Evolutionary conservation across 495 filamentous ascomycete genomes (phyloP).

Genomic region (Penicillium salamii): DNA sequence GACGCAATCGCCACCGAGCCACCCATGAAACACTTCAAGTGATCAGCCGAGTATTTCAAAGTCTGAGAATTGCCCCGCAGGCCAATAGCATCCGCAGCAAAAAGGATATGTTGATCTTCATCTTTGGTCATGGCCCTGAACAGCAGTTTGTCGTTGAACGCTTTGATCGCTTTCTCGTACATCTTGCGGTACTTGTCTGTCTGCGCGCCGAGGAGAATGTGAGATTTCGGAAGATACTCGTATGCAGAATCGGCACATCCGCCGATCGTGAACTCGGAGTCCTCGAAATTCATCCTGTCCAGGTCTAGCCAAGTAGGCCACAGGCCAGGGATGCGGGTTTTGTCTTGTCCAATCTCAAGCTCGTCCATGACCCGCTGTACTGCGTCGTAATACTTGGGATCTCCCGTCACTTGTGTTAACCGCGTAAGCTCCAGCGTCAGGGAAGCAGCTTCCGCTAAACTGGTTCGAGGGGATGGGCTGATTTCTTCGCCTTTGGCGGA

Average conservation of each 20-base stretch:
- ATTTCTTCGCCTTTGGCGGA: constrained; percentile 40
- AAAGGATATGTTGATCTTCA: constrained; percentile 66
- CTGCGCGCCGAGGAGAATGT: constrained; percentile 73
- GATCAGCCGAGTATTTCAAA: constrained; percentile 47
- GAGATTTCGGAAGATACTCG: constrained; percentile 91
- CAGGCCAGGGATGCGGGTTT: constrained; percentile 71
- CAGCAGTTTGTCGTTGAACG: constrained; percentile 73
- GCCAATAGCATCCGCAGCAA: constrained; percentile 56
- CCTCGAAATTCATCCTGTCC: constrained; percentile 38
- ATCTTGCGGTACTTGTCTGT: constrained; percentile 74
- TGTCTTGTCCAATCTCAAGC: constrained; percentile 68
- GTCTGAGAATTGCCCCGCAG: constrained; percentile 15
- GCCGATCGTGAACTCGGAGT: constrained; percentile 70
- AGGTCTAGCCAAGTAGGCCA: constrained; percentile 82
- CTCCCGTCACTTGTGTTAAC: constrained; percentile 80
- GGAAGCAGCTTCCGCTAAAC: constrained; percentile 82
- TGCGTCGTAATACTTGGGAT: constrained; percentile 90
- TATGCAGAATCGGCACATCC: constrained; percentile 90
- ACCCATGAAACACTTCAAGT: constrained; percentile 61
- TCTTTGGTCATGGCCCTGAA: constrained; percentile 79
- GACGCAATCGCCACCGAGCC: constrained; percentile 61
- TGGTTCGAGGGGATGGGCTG: constrained; percentile 36
- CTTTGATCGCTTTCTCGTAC: constrained; percentile 69
- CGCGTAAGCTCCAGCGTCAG: constrained; percentile 91
- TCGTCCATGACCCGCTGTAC: constrained; percentile 82